These are phyloP conservation scores for Xylaria arbuscula DNA, from an alignment of 2,329 filamentous ascomycete genomes.

Conservation along the genomic window DNA sequence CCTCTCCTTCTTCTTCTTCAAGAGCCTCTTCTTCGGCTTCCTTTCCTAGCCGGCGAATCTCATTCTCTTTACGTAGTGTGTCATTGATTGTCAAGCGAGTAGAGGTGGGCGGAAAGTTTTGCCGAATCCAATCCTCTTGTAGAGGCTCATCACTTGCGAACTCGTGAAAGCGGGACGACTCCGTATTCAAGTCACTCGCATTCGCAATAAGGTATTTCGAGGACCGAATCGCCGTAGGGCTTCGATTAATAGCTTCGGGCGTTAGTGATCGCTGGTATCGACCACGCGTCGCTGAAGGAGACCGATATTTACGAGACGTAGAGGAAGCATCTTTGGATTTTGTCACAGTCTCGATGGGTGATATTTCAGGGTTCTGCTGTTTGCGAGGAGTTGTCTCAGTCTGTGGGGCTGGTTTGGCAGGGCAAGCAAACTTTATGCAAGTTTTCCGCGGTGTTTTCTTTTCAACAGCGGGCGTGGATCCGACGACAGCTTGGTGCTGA, in stretches of 20 bases:
- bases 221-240: slow-evolving; percentile 52
- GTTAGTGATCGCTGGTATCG: slow-evolving; percentile 47
- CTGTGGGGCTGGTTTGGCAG: slow-evolving; percentile 61
- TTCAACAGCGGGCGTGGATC: slow-evolving; percentile 51
- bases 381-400: slow-evolving; percentile 54
- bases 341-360: slow-evolving; percentile 20
- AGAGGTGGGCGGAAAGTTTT: slow-evolving; percentile 71
- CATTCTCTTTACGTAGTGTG: slow-evolving; percentile 88
- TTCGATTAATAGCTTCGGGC: slow-evolving; percentile 54
- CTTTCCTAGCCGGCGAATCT: slow-evolving; percentile 84
- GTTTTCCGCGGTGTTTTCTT: slow-evolving; percentile 62
- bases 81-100: slow-evolving; percentile 88
- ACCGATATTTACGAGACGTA: slow-evolving; percentile 46
- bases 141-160: slow-evolving; percentile 86
- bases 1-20: slow-evolving; percentile 72
- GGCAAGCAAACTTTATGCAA: slow-evolving; percentile 81
- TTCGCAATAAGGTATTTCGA: slow-evolving; percentile 64
- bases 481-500: slow-evolving; percentile 52
- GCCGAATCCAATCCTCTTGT: slow-evolving; percentile 90
- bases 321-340: slow-evolving; percentile 41
- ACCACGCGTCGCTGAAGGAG: slow-evolving; percentile 46
- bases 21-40: slow-evolving; percentile 92
- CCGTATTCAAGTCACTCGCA: slow-evolving; percentile 62
- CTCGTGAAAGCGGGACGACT: slow-evolving; percentile 81
- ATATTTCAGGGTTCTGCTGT: slow-evolving; percentile 30